Conservation (phyloP, 805 yeast genomes). For the Ogataea chonburiensis region DNA sequence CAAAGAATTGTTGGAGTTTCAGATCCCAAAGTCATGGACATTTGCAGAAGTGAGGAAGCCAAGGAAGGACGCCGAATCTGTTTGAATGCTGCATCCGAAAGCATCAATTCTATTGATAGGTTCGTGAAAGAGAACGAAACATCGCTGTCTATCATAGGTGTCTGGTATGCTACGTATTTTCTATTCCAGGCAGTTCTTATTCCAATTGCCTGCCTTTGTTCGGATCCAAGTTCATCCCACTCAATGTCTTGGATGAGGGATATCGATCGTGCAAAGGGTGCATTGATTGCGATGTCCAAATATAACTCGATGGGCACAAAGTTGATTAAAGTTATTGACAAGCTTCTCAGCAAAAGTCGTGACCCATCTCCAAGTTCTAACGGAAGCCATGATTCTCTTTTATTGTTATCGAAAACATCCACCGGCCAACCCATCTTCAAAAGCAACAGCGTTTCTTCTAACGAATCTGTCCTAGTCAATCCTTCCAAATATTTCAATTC, state of each 20-base stretch:
- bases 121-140: conserved; percentile 29
- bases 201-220: conserved; percentile 52
- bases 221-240: conserved; percentile 48
- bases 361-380: neutral
- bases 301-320: conserved; percentile 47
- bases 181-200: conserved; percentile 62
- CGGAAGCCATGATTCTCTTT: neutral
- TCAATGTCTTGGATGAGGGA: conserved; percentile 44
- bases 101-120: conserved; percentile 48
- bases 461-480: neutral
- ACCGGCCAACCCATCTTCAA: neutral
- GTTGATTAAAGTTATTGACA: conserved; percentile 46
- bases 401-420: neutral
- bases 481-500: neutral
- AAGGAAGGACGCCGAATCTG: conserved; percentile 51
- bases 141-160: conserved; percentile 44
- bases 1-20: conserved; percentile 45
- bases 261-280: conserved; percentile 41
- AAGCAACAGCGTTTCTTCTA: neutral
- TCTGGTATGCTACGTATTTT: conserved; percentile 66
- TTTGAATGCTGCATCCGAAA: conserved; percentile 49
- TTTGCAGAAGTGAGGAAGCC: conserved; percentile 41
- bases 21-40: conserved; percentile 33
- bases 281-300: conserved; percentile 37
- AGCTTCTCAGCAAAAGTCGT: conserved; percentile 27